Evolutionary conservation across 164 flowering plant genomes (phyloP), one percentile per base, ranked within the genome.

Genomic region (Liquidambar formosana): DNA sequence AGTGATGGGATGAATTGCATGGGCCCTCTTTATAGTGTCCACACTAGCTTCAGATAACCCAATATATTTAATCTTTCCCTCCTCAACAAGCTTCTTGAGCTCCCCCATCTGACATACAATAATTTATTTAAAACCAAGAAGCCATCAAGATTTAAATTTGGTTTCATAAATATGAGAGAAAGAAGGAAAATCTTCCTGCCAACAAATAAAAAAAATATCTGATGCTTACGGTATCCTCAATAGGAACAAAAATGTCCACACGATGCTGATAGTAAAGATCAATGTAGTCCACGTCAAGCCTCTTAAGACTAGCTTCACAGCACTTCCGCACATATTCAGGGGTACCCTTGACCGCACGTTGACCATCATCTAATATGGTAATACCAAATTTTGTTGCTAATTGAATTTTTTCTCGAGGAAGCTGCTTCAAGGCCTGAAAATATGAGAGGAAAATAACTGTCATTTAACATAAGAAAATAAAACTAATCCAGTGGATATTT

Each of bases 221-320:
- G 86, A 90, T 41, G 85, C 85, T 21, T n/a, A n/a, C n/a, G n/a
- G n/a, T n/a, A n/a, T n/a, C n/a, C n/a, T n/a, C n/a, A n/a, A n/a
- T n/a, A n/a, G 91, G 87, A 51, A 87, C 80, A 3, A 80, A 74
- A 6, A 46, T 66, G 69, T 90, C 96, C 10, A 88, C 76, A 6
- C 90, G 77, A 28, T 90, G 91, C 76, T 79, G 88, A 73, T 79
- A 88, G 56, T 87, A 90, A n/a, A n/a, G n/a, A n/a, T n/a, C n/a
- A n/a, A n/a, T n/a, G n/a, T n/a, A n/a, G n/a, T n/a, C n/a, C n/a
- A 90, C 85, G 67, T 65, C 83, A 47, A 90, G 89, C 8, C 82
- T 76, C 74, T 82, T 83, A 51, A 90, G 80, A 65, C 91, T 88
- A 44, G 83, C 87, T 68, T 90, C 91, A 69, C 96, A 90, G 69